These are phyloP conservation scores for Fusarium sp. DNA, from an alignment of 2,329 filamentous ascomycete genomes.

Conservation along the genomic window DNA sequence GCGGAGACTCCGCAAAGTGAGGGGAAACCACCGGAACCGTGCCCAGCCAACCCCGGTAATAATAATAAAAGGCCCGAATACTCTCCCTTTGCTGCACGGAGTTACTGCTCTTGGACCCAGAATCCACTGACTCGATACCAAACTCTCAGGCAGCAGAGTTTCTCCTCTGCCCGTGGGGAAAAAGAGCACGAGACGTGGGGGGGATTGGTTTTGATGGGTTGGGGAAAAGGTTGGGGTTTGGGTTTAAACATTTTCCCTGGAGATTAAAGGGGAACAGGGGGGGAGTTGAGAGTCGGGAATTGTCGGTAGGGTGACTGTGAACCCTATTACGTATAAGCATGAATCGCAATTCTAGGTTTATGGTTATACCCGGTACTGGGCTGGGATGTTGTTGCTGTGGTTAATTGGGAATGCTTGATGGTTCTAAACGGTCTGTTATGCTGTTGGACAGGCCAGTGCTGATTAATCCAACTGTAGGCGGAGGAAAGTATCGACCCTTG, in stretches of 20 bases:
- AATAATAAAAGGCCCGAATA: constrained; percentile 29
- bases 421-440: not conserved
- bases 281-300: not conserved
- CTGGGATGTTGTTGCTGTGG: too few species aligned
- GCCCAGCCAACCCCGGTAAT: constrained; percentile 5
- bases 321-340: not conserved
- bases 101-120: not conserved
- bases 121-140: not conserved
- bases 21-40: constrained; percentile 3
- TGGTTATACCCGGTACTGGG: not conserved
- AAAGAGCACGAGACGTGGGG: not conserved
- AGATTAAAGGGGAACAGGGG: not conserved
- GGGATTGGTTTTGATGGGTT: not conserved
- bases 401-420: not conserved
- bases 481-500: not conserved
- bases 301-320: not conserved
- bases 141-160: constrained; percentile 18
- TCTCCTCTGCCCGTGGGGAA: constrained; percentile 32
- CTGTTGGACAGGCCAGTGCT: not conserved
- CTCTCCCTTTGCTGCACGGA: not conserved
- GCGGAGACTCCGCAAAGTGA: constrained; percentile 43
- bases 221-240: constrained; percentile 20
- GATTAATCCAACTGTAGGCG: not conserved
- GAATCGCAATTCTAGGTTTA: not conserved
- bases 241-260: constrained; percentile 4